Conservation (phyloP, 1,284 basidiomycete genomes). For the Cryptococcus maquisensis region DNA sequence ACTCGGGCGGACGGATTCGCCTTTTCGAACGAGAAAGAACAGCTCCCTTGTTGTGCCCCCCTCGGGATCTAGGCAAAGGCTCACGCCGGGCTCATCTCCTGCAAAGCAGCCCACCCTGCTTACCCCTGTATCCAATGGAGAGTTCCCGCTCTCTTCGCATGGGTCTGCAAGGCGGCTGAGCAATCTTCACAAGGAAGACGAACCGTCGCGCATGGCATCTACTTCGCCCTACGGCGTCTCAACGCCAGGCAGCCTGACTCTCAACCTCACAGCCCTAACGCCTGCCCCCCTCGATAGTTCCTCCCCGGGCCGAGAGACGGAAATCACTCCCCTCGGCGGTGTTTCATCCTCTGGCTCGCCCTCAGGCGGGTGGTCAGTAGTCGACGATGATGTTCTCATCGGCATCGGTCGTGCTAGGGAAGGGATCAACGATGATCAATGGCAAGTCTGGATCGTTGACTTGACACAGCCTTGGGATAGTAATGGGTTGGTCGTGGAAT, state of each 20-base stretch:
- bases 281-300: not conserved
- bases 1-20: not conserved
- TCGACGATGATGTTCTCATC: constrained; percentile 19
- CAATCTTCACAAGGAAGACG: constrained; percentile 24
- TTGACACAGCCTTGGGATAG: constrained; percentile 34
- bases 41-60: constrained; percentile 22
- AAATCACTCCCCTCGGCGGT: constrained; percentile 29
- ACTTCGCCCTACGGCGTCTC: not conserved
- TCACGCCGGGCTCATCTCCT: constrained; percentile 22
- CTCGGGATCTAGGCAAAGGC: constrained; percentile 3
- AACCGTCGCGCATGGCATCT: not conserved
- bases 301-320: constrained; percentile 23
- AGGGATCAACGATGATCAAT: constrained; percentile 40
- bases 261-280: not conserved
- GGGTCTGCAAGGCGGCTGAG: constrained; percentile 34
- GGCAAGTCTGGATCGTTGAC: constrained; percentile 38
- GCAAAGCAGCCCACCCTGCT: constrained; percentile 23
- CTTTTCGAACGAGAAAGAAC: not conserved
- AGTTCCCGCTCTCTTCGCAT: constrained; percentile 41
- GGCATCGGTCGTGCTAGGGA: constrained; percentile 25
- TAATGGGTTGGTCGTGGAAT: constrained; percentile 23
- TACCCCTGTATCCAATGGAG: constrained; percentile 29
- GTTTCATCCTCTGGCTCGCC: constrained; percentile 10
- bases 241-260: not conserved
- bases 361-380: constrained; percentile 19